Base-by-base conservation (phyloP, 192 early-diverging fungal genomes). In the Blastocladiella britannica region DNA sequence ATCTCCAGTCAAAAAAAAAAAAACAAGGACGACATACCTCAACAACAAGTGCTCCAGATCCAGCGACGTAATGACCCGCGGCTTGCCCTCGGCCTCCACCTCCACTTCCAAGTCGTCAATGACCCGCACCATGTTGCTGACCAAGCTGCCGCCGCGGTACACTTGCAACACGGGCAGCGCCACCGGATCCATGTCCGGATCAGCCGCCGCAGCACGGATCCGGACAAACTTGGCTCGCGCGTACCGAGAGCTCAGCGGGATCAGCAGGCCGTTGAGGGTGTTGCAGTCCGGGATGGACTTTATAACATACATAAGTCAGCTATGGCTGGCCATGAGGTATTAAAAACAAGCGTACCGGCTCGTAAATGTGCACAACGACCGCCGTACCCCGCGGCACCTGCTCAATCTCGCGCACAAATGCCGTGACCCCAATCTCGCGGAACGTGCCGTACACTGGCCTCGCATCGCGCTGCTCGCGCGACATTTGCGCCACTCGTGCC, bases 61-160 rank as follows among this genome's bases (percentile, higher is more conserved):
- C n/a, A n/a, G n/a, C n/a, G n/a, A n/a, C n/a, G n/a, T n/a, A n/a
- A n/a, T n/a, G n/a, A n/a, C n/a, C n/a, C n/a, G n/a, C n/a, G n/a
- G n/a, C n/a, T n/a, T n/a, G n/a, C n/a, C n/a, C n/a, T n/a, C n/a
- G n/a, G n/a, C n/a, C n/a, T n/a, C n/a, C n/a, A n/a, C n/a, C n/a
- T n/a, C n/a, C n/a, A n/a, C 37, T 20, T 47, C 37, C 37, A 47
- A 20, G 37, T 57, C 56, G 51, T 57, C 56, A 0, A 28, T 28
- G 51, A 57, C 18, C 25, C 56, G 56, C 25, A 57, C 56, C 51
- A 57, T 28, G 26, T 57, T 57, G 20, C 31, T 25, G 4, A 28
- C 18, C 20, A 57, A 43, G 25, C 29, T 7, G 31, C 51, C 51
- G 20, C 51, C 51, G 51, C 56, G 56, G 51, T 57, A 57, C 12